Percentiles rank a stretch among this genome's conserved stretches.
Conservation (phyloP, 331 rosid genomes). For the Telfairia occidentalis region DNA sequence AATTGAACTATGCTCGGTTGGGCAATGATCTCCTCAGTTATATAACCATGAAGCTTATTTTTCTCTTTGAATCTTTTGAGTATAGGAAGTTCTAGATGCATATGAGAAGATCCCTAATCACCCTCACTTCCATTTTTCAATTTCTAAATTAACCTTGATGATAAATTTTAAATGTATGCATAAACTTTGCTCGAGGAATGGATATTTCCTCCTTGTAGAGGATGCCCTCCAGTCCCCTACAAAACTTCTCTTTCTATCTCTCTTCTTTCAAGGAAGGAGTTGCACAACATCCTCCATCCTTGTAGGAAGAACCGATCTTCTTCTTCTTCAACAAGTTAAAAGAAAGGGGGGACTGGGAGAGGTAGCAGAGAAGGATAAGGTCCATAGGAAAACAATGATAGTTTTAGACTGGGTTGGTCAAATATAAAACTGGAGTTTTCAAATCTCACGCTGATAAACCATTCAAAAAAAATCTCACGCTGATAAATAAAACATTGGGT, state of each 20-base stretch:
- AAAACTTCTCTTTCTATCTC: neutral
- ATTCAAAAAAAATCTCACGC: too few relatives aligned
- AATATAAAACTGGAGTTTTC: neutral
- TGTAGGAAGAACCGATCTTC: neutral
- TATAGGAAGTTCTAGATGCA: too few relatives aligned
- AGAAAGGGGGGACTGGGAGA: neutral
- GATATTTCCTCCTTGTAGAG: neutral
- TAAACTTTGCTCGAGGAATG: neutral
- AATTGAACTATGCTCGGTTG: too few relatives aligned
- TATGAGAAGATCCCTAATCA: too few relatives aligned
- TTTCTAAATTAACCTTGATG: neutral
- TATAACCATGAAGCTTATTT: too few relatives aligned
- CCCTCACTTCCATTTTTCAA: neutral
- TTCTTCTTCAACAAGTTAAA: neutral
- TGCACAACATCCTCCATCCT: neutral
- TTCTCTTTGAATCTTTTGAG: too few relatives aligned
- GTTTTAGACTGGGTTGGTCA: neutral
- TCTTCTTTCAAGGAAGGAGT: neutral
- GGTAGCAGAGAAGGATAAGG: neutral
- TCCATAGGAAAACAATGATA: neutral
- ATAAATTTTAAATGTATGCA: neutral
- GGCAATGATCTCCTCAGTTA: too few relatives aligned
- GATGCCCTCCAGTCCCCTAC: too few relatives aligned
- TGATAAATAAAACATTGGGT: neutral
- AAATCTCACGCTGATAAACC: neutral